Base-by-base conservation (phyloP, 257 asterid genomes). In the Lithospermum erythrorhizon region DNA sequence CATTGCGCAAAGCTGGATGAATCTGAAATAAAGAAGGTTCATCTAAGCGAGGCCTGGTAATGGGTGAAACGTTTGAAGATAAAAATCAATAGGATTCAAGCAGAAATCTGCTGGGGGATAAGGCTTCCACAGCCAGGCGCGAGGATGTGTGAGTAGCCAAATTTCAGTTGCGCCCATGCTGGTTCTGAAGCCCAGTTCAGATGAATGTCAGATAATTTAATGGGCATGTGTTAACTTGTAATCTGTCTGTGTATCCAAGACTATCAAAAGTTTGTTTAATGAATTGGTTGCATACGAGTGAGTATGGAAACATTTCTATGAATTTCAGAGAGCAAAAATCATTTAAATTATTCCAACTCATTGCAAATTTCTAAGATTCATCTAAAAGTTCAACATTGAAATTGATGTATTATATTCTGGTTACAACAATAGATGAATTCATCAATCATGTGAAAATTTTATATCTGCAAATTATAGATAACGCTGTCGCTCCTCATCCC, bases 81-180 rank as follows among this genome's bases (percentile, higher is more conserved):
- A 3, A 5, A 6, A 27, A 7, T 27, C 32, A 27, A 27, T 27
- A 27, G 32, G 32, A 7, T n/a, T n/a, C 32, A 27, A 3, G 6
- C 32, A 27, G 32, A 27, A 27, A 27, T 27, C 6, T 27, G 32
- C 6, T 27, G 32, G 32, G 32, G 6, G 32, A 0, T 0, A 27
- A 27, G 32, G 55, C 83, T 64, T 95, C 97, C 58, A 76, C 94
- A 53, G 73, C 95, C 57, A 93, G 89, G 75, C 89, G 85, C 78
- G 59, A 89, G 77, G 77, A 64, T 72, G 56, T 95, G 76, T 59
- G 91, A 81, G 75, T 66, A 80, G 64, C 65, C 65, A 22, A 52
- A n/a, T 82, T 63, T 70, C 81, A 53, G 72, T 66, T 61, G 60
- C 75, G 60, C 75, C 61, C 70, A 65, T 57, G 68, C 77, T 58